These are phyloP conservation scores for Rugonectria rugulosa DNA, from an alignment of 2,329 filamentous ascomycete species.

Conservation along the genomic window DNA sequence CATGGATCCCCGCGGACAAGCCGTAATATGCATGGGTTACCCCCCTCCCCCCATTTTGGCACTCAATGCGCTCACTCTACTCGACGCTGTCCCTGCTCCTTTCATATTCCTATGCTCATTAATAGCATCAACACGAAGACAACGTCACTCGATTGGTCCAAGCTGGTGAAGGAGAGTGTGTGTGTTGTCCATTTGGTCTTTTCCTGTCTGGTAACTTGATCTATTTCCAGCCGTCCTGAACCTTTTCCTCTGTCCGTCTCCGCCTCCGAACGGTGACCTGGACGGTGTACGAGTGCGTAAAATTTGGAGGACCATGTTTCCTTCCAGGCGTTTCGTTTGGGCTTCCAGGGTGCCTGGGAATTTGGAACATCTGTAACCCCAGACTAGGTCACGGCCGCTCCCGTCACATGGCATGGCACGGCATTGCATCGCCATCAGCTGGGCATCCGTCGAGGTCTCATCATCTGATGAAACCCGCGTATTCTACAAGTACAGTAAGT, in stretches of 20 bases:
- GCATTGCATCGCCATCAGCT: background rate
- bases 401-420: slow-evolving; percentile 10
- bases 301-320: background rate
- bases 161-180: background rate
- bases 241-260: background rate
- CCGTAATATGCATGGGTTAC: too few species aligned
- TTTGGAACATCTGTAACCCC: background rate
- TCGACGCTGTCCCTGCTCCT: slow-evolving; percentile 9
- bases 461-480: background rate
- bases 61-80: slow-evolving; percentile 10
- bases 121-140: slow-evolving; percentile 10
- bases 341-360: background rate
- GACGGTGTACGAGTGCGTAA: too few species aligned
- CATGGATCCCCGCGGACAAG: background rate
- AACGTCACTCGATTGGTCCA: background rate
- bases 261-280: background rate
- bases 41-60: background rate
- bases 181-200: background rate
- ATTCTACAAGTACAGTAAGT: too few species aligned
- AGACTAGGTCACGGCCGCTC: slow-evolving; percentile 6
- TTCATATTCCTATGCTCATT: background rate
- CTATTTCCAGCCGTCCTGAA: background rate
- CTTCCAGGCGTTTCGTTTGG: slow-evolving; percentile 11
- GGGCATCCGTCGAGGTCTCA: background rate
- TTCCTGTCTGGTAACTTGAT: background rate